These are phyloP conservation scores for Erythrophleum fordii DNA, from an alignment of 306 rosid species.

Conservation along the genomic window DNA sequence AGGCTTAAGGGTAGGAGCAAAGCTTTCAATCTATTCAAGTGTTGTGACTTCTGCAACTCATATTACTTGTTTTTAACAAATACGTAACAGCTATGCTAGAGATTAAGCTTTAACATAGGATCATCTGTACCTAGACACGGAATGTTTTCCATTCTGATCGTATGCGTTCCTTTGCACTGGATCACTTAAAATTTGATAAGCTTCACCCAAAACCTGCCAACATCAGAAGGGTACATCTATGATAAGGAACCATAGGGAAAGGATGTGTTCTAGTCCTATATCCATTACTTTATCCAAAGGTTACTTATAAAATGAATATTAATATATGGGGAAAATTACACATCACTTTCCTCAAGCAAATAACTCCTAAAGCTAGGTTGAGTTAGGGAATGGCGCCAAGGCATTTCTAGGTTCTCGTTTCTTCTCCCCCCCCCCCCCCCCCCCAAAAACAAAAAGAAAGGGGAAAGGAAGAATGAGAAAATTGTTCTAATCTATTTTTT, in stretches of 20 bases:
- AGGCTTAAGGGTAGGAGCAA: background rate
- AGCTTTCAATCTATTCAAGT: background rate
- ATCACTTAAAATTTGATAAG: slow-evolving; percentile 93
- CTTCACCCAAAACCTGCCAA: slow-evolving; percentile 80
- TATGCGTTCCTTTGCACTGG: slow-evolving; percentile 79
- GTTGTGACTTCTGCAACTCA: background rate
- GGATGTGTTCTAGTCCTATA: background rate
- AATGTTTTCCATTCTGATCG: slow-evolving; percentile 82
- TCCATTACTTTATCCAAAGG: background rate
- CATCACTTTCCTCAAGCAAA: background rate
- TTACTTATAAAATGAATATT: background rate
- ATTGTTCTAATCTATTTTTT: background rate
- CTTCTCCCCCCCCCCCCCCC: too few species aligned
- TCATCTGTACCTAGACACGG: slow-evolving; percentile 66
- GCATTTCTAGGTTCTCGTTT: background rate
- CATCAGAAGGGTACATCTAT: background rate
- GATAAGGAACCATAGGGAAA: background rate
- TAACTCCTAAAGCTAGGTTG: background rate
- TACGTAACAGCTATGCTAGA: background rate
- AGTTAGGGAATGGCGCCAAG: background rate
- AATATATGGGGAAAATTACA: background rate
- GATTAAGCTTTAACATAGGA: slow-evolving; percentile 2
- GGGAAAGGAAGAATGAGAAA: background rate
- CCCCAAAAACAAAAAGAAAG: too few species aligned
- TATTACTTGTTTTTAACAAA: background rate